Evolutionary conservation across 1,139 yeast species (phyloP).

Genomic region (Candida glucosophila): DNA sequence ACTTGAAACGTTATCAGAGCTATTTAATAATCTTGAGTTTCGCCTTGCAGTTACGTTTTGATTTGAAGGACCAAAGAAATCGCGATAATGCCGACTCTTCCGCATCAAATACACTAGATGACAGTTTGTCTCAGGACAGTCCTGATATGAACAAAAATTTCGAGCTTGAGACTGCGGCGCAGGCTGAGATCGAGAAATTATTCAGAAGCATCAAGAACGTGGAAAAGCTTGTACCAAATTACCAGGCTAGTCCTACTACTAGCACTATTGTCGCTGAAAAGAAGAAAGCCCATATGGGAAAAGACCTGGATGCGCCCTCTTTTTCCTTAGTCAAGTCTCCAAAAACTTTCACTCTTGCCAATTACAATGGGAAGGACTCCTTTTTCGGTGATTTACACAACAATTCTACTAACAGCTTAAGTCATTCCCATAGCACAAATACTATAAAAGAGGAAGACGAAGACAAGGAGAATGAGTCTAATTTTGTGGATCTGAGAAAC

Average conservation of each 20-base stretch:
- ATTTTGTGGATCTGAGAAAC: no score
- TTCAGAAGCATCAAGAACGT: slow-evolving; percentile 29
- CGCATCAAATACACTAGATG: slow-evolving; percentile 13
- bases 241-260: slow-evolving; percentile 12
- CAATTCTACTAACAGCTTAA: slow-evolving; percentile 10
- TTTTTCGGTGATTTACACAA: no score
- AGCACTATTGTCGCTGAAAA: slow-evolving; percentile 8
- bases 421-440: slow-evolving; percentile 23
- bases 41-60: slow-evolving; percentile 40
- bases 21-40: slow-evolving; percentile 39
- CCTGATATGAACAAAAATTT: no score
- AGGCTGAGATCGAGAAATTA: slow-evolving; percentile 28
- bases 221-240: slow-evolving; percentile 28
- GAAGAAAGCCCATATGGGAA: background rate
- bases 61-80: slow-evolving; percentile 22
- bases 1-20: slow-evolving; percentile 36
- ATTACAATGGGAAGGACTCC: slow-evolving; percentile 33
- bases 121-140: no score
- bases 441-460: slow-evolving; percentile 37
- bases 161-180: slow-evolving; percentile 28
- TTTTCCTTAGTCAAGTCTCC: slow-evolving; percentile 34
- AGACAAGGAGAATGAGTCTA: slow-evolving; percentile 17
- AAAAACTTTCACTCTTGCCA: slow-evolving; percentile 32
- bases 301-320: slow-evolving; percentile 4
- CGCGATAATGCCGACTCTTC: slow-evolving; percentile 1